A percentile compares a stretch with the other conserved stretches of the same genome.
Conservation (phyloP, 352 stramenopile species). For the Globisporangium orthogonon region DNA sequence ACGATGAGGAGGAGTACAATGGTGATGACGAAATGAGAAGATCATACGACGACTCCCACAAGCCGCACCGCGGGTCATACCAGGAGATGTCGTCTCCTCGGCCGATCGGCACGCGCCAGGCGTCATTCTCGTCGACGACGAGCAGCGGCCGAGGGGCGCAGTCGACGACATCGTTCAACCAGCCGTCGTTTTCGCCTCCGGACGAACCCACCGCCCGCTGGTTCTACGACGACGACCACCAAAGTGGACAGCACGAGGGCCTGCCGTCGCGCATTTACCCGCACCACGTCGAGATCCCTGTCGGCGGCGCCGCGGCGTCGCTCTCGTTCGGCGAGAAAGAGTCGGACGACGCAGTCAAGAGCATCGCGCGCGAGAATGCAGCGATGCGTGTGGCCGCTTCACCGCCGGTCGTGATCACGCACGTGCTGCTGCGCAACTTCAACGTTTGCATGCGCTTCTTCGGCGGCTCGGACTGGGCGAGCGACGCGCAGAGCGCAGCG, state of each 20-base stretch:
- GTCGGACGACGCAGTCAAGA: slow-evolving; percentile 62
- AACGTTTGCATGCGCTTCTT: slow-evolving; percentile 88
- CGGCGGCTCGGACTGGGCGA: slow-evolving; percentile 75
- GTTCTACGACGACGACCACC: slow-evolving; percentile 63
- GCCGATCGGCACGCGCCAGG: slow-evolving; percentile 34
- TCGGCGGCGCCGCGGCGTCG: slow-evolving; percentile 72
- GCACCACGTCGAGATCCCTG: slow-evolving; percentile 84
- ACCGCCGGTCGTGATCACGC: slow-evolving; percentile 61
- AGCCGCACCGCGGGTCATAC: slow-evolving; percentile 13
- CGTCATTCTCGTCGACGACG: slow-evolving; percentile 52
- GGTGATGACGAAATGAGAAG: slow-evolving; percentile 8
- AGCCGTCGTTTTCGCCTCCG: slow-evolving; percentile 42
- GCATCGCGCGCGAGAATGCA: slow-evolving; percentile 57
- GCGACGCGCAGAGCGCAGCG: slow-evolving; percentile 39
- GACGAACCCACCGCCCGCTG: slow-evolving; percentile 72
- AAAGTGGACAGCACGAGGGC: slow-evolving; percentile 21
- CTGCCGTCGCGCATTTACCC: slow-evolving; percentile 75
- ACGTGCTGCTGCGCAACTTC: slow-evolving; percentile 82
- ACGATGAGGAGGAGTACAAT: slow-evolving; percentile 28
- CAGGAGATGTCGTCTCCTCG: slow-evolving; percentile 38
- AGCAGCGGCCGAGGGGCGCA: slow-evolving; percentile 27
- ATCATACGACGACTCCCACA: background rate
- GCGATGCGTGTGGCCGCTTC: slow-evolving; percentile 34
- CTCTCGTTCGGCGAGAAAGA: slow-evolving; percentile 86
- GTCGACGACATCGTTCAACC: slow-evolving; percentile 36